phyloP scores from a whole-genome alignment of 768 basidiomycete genomes.

The Auricularia heimuer region DNA sequence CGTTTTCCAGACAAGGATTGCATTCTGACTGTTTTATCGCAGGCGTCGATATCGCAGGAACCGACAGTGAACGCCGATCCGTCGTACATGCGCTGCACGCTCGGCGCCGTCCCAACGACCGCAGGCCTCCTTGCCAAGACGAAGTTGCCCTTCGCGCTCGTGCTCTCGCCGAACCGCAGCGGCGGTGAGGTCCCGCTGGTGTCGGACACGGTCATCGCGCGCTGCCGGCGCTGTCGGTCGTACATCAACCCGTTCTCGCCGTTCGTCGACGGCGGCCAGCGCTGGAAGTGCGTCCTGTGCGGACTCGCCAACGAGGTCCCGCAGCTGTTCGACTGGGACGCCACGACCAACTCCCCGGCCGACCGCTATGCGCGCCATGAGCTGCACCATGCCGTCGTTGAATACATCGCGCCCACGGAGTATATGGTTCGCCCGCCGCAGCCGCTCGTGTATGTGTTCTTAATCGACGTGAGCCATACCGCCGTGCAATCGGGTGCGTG shows the following conservation, averaged over 20 bases:
- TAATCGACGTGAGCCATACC: constrained; percentile 90
- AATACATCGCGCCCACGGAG: constrained; percentile 95
- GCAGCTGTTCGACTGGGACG: constrained; percentile 98
- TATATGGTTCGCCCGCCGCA: constrained; percentile 99
- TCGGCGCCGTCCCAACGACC: constrained; percentile 87
- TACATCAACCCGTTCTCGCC: constrained; percentile 98
- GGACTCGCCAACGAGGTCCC: constrained; percentile 97
- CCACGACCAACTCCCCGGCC: constrained; percentile 82
- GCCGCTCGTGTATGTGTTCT: constrained; percentile 92
- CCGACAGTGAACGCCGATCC: constrained; percentile 77
- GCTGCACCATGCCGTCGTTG: constrained; percentile 88
- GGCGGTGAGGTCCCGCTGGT: constrained; percentile 80
- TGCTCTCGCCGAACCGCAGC: constrained; percentile 85
- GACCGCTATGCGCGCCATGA: constrained; percentile 93
- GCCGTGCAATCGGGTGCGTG: constrained; percentile 75
- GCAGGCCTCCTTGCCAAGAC: constrained; percentile 79
- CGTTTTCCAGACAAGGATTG: constrained; percentile 43
- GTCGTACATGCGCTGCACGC: constrained; percentile 84
- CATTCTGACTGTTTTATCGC: constrained; percentile 34
- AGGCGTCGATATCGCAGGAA: not conserved
- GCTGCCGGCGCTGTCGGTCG: constrained; percentile 89
- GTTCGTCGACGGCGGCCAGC: constrained; percentile 95
- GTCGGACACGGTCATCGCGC: constrained; percentile 88
- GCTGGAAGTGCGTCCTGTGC: constrained; percentile 99
- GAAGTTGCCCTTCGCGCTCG: constrained; percentile 80